These are phyloP conservation scores for Colletotrichum costaricense DNA, from an alignment of 2,329 filamentous ascomycete genomes.

Conservation along the genomic window DNA sequence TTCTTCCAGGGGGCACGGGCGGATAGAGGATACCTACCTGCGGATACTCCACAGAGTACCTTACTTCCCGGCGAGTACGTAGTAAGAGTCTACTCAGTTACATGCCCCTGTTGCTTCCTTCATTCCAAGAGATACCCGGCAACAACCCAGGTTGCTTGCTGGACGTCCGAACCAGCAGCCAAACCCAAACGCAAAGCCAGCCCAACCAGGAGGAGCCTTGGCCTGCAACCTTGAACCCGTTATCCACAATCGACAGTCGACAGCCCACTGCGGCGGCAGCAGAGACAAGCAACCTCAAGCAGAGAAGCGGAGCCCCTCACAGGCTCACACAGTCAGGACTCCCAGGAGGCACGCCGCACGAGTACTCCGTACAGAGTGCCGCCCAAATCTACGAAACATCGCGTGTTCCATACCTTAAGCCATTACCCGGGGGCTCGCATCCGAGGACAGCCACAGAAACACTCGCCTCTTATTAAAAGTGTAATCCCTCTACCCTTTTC, in stretches of 20 bases:
- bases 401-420: constrained; percentile 36
- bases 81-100: not conserved
- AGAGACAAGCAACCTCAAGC: not conserved
- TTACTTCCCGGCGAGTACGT: no score
- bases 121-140: constrained; percentile 17
- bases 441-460: constrained; percentile 31
- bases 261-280: not conserved
- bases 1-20: not conserved
- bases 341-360: constrained; percentile 20
- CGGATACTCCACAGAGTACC: no score
- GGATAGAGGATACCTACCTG: not conserved
- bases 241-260: constrained; percentile 6
- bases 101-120: constrained; percentile 20
- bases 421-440: constrained; percentile 25
- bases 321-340: no score
- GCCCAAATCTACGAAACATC: constrained; percentile 35
- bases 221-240: constrained; percentile 5
- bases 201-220: not conserved
- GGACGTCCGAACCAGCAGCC: constrained; percentile 21
- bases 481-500: constrained; percentile 20
- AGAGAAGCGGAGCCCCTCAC: constrained; percentile 10
- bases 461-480: constrained; percentile 31
- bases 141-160: not conserved
- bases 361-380: constrained; percentile 14
- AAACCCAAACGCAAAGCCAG: not conserved